phyloP scores from a whole-genome alignment of 1,139 yeast species.

The Meyerozyma smithsonii region DNA sequence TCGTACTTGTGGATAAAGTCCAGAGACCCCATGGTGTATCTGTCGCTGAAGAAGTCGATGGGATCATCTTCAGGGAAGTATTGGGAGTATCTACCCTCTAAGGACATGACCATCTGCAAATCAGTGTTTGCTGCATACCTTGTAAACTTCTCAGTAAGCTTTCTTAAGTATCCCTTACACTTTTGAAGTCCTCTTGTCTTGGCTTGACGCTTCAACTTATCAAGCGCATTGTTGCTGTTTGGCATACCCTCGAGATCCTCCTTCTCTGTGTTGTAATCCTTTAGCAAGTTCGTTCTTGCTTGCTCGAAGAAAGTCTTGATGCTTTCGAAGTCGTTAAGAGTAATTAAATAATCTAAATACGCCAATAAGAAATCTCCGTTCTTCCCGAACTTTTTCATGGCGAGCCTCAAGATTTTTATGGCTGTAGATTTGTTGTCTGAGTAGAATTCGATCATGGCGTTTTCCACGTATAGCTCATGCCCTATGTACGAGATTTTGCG shows the following conservation, averaged over 20 bases:
- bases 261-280: slow-evolving; percentile 26
- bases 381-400: slow-evolving; percentile 55
- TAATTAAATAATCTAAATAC: slow-evolving; percentile 70
- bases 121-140: slow-evolving; percentile 41
- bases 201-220: slow-evolving; percentile 16
- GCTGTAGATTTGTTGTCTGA: slow-evolving; percentile 66
- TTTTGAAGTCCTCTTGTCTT: slow-evolving; percentile 17
- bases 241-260: slow-evolving; percentile 8
- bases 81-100: slow-evolving; percentile 64
- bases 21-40: slow-evolving; percentile 40
- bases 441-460: slow-evolving; percentile 78
- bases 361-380: slow-evolving; percentile 62
- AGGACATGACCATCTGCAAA: slow-evolving; percentile 57
- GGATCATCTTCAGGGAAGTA: slow-evolving; percentile 59
- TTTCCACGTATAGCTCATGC: slow-evolving; percentile 73
- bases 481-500: slow-evolving; percentile 53
- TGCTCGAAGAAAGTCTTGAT: slow-evolving; percentile 78
- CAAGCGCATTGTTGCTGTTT: slow-evolving; percentile 5
- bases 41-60: slow-evolving; percentile 34
- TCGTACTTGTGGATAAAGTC: slow-evolving; percentile 45
- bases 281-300: slow-evolving; percentile 34
- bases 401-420: slow-evolving; percentile 73
- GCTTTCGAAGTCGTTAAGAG: slow-evolving; percentile 71
- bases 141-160: slow-evolving; percentile 20
- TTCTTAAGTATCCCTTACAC: slow-evolving; percentile 22